Evolutionary conservation across 352 stramenopile species (phyloP), one percentile per base, ranked within the genome.

Genomic region (Pythium rishiriense): DNA sequence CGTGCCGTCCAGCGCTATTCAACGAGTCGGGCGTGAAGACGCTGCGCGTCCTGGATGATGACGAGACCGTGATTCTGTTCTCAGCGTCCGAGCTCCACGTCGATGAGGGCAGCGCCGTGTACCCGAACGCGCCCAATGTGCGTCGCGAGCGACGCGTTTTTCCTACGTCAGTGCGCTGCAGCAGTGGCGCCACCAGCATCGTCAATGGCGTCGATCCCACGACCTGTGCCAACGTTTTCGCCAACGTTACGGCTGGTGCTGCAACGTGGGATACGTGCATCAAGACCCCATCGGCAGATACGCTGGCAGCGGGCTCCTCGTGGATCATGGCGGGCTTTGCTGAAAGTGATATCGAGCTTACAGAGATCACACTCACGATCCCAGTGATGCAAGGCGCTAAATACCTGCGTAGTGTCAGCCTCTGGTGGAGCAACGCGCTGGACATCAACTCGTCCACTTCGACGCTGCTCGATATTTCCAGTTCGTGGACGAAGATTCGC

Each of bases 291-390:
- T 75, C 14, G 21, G 74, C 73, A 3, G 9, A 35, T 0, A 62
- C 68, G 12, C 46, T 90, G 9, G 59, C 73, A 10, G n/a, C 17
- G n/a, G 78, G 76, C 3, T 86, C 74, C 47, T 63, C 78, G 11
- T 90, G 80, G 80, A 64, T 87, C 24, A 81, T 90, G 66, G 76
- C 76, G 35, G 76, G 73, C 0, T 87, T 87, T 63, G 41, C 67
- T 1, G 49, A 61, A 19, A 52, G 39, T 28, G 51, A 62, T 9
- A 62, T 64, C 15, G 83, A 80, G 26, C 28, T 87, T 29, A 82
- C 80, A 4, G 54, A 48, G 8, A 69, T 90, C 29, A 61, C 68
- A 2, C 53, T 90, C 17, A 60, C 57, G 21, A 56, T 90, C n/a
- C 69, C 73, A n/a, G 53, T 33, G 0, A 77, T 90, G 76, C 66